Evolutionary conservation across 192 early-diverging fungal genomes (phyloP).

Genomic region (Oehlia diaphana): DNA sequence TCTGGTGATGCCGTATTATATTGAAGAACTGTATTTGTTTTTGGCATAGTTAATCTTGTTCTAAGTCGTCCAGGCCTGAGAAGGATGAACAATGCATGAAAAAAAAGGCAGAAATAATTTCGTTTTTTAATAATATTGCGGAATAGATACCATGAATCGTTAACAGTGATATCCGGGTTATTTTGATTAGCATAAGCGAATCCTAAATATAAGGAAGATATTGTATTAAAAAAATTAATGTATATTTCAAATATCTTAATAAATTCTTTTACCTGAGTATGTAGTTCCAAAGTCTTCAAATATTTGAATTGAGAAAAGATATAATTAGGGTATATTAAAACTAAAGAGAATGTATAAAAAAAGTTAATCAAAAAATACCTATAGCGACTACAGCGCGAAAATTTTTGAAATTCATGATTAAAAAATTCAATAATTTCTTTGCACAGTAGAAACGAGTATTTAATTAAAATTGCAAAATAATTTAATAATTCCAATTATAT

Average conservation of each 20-base stretch:
- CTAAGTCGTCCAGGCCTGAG: neutral
- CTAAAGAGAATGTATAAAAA: neutral
- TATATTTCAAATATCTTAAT: neutral
- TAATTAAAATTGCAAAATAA: neutral
- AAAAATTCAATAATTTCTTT: neutral
- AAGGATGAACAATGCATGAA: neutral
- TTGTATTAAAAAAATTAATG: neutral
- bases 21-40: conserved; percentile 18
- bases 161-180: neutral
- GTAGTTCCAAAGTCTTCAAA: neutral
- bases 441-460: neutral
- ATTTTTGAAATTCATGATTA: neutral
- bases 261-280: neutral
- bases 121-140: neutral
- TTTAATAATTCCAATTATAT: no score
- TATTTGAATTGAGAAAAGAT: neutral
- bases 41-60: neutral
- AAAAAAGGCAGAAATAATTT: neutral
- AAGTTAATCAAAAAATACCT: neutral
- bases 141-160: neutral
- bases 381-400: neutral
- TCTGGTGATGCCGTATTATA: neutral
- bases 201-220: neutral
- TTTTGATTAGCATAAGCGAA: neutral
- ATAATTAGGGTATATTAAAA: neutral